These are phyloP conservation scores for Xylaria bambusicola DNA, from an alignment of 495 filamentous ascomycete genomes.

Conservation along the genomic window DNA sequence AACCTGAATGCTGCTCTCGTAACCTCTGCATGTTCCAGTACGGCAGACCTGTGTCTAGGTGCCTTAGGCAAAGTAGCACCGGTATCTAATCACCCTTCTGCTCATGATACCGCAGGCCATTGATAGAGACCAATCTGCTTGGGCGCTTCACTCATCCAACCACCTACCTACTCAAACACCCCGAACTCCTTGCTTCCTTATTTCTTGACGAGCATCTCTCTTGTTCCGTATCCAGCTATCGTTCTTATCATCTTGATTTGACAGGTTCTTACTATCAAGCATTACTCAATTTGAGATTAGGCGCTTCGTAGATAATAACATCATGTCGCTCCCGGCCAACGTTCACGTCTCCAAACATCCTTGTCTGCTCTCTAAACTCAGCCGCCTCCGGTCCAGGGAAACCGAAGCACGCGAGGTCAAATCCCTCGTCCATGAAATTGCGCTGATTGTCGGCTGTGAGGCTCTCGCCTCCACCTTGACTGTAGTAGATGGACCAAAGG, in stretches of 20 bases:
- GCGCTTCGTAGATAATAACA: not conserved
- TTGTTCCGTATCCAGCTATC: too few relatives aligned
- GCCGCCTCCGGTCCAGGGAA: slow-evolving; percentile 73
- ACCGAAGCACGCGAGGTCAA: slow-evolving; percentile 78
- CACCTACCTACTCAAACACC: not conserved
- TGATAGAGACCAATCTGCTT: too few relatives aligned
- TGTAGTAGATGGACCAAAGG: slow-evolving; percentile 45
- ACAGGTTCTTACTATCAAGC: not conserved
- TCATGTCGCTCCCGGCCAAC: slow-evolving; percentile 59
- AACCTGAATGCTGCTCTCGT: too few relatives aligned
- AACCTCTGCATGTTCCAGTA: too few relatives aligned
- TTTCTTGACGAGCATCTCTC: not conserved
- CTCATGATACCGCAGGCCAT: too few relatives aligned
- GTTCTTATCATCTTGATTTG: not conserved
- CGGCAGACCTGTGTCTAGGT: too few relatives aligned
- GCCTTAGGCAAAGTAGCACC: too few relatives aligned
- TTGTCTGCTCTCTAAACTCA: slow-evolving; percentile 84
- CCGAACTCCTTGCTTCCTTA: too few relatives aligned
- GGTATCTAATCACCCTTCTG: too few relatives aligned
- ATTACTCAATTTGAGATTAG: too few relatives aligned
- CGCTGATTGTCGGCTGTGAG: slow-evolving; percentile 79
- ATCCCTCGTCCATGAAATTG: slow-evolving; percentile 78
- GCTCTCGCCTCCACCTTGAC: slow-evolving; percentile 70
- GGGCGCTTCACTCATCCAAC: not conserved
- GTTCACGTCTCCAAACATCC: slow-evolving; percentile 86